Evolutionary conservation across 1,139 yeast species (phyloP), one percentile per base, ranked within the genome.

Genomic region (Yamadazyma atmosphaerica): DNA sequence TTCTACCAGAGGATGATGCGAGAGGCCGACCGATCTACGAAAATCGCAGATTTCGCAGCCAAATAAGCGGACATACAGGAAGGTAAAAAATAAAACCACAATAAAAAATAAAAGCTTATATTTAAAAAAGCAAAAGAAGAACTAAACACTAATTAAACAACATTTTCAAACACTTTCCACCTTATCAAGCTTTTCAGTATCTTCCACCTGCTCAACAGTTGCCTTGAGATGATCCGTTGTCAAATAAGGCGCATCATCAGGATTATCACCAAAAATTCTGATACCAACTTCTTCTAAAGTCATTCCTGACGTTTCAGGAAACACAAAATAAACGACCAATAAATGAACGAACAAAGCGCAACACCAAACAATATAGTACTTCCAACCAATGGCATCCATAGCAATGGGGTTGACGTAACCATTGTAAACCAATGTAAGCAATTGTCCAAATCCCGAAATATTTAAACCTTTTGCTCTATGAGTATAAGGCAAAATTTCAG

Each of bases 341-440:
- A 67, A 46, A 45, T 71, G 75, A 32, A 65, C 68, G 1, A 58
- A 63, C 33, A 71, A 49, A 25, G 63, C 49, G 54, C 72, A 64
- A 46, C 74, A 61, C 58, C 57, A 78, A 15, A 49, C 32, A 18
- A 79, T 76, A 55, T 79, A 79, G 61, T 77, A 79, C 51, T 74
- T 77, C 82, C 83, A 79, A 30, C 64, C 67, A 45, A 79, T 73
- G 25, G 74, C 73, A 42, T 69, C 79, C 78, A 79, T 72, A 23
- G 83, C 85, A 33, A 49, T 43, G 4, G 49, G 51, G 15, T 46
- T 39, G n/a, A 46, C 37, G 30, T 42, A 51, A 79, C 77, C 61
- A 41, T 60, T 60, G 44, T 49, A 58, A 35, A 57, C 36, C 32
- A 50, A 39, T n/a, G 53, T 45, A 17, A 53, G 16, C 24, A 62